Percentiles rank a stretch among this genome's conserved stretches.
Evolutionary conservation across 1,139 yeast genomes (phyloP).

Genomic region (Candida frijolesensis): DNA sequence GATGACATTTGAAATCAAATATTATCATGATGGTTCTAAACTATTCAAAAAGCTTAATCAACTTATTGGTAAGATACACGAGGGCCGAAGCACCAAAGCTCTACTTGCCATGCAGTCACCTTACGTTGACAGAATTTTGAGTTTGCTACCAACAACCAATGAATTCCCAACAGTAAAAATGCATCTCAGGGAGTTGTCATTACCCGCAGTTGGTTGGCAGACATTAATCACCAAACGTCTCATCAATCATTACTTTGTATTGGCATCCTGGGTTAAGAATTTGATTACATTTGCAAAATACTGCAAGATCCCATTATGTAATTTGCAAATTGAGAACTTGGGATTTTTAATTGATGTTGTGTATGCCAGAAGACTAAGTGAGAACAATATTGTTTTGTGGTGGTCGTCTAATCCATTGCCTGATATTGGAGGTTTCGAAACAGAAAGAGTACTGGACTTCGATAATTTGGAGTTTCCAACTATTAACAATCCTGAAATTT

Average conservation of each 20-base stretch:
- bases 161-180: conserved; percentile 71
- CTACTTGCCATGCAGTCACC: conserved; percentile 78
- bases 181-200: conserved; percentile 53
- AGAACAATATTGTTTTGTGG: conserved; percentile 79
- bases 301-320: conserved; percentile 84
- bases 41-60: conserved; percentile 58
- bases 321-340: conserved; percentile 73
- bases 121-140: conserved; percentile 45
- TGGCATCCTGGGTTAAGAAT: conserved; percentile 75
- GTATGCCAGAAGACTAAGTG: conserved; percentile 75
- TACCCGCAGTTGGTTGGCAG: conserved; percentile 92
- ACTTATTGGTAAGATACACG: conserved; percentile 57
- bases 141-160: conserved; percentile 43
- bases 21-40: conserved; percentile 51
- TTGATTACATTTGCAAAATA: conserved; percentile 68
- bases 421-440: conserved; percentile 84
- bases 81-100: conserved; percentile 68
- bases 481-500: conserved; percentile 79
- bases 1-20: conserved; percentile 52
- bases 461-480: conserved; percentile 72
- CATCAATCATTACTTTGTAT: conserved; percentile 68
- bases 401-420: conserved; percentile 86
- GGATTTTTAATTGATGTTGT: conserved; percentile 81
- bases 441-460: conserved; percentile 53
- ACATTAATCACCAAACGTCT: conserved; percentile 65